These are phyloP conservation scores for Saccharomyces hybrid DNA, from an alignment of 1,139 yeast species.

Conservation along the genomic window DNA sequence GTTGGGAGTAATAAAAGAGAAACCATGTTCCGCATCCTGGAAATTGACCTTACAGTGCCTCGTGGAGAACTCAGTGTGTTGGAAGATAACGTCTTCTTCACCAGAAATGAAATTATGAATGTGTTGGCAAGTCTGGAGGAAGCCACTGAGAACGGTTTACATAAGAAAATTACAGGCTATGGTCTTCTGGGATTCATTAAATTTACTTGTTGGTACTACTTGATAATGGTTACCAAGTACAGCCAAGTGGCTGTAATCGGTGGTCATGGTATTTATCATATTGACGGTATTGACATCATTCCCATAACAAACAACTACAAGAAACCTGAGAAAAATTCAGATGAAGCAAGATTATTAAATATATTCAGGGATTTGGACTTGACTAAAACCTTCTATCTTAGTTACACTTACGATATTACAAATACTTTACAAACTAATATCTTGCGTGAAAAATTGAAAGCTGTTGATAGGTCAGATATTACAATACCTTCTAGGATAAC, in stretches of 20 bases:
- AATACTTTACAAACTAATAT: conserved; percentile 83
- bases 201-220: conserved; percentile 77
- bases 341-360: conserved; percentile 74
- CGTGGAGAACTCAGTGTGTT: conserved; percentile 50
- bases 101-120: conserved; percentile 76
- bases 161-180: conserved; percentile 73
- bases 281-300: conserved; percentile 81
- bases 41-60: conserved; percentile 65
- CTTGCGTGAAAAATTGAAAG: conserved; percentile 49
- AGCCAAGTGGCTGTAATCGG: conserved; percentile 88
- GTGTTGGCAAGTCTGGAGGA: conserved; percentile 53
- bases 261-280: conserved; percentile 85
- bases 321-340: conserved; percentile 72
- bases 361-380: conserved; percentile 81
- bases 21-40: conserved; percentile 75
- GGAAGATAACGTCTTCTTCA: conserved; percentile 74
- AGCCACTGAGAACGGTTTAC: conserved; percentile 59
- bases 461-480: conserved; percentile 37
- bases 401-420: conserved; percentile 88
- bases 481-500: conserved; percentile 32
- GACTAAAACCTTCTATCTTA: conserved; percentile 86
- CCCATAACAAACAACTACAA: conserved; percentile 55
- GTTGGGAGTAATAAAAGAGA: conserved; percentile 91
- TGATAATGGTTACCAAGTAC: conserved; percentile 74
- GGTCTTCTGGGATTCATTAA: conserved; percentile 83